A percentile compares a stretch with the other conserved stretches of the same genome.
These are phyloP conservation scores for Alternaria incomplexa DNA, from an alignment of 2,329 filamentous ascomycete genomes.

Conservation along the genomic window DNA sequence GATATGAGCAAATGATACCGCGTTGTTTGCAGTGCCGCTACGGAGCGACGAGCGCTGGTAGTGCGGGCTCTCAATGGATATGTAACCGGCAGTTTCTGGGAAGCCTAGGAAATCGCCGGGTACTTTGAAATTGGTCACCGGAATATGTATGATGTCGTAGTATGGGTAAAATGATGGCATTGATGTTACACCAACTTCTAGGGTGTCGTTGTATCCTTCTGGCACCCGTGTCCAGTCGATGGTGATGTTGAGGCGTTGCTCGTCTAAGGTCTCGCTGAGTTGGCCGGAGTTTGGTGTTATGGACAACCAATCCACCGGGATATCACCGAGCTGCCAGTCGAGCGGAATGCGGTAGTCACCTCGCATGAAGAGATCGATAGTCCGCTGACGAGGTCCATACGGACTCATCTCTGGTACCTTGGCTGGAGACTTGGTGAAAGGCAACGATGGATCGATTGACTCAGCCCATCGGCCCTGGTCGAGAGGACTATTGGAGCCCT, in stretches of 20 bases:
- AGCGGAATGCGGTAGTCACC: constrained; percentile 25
- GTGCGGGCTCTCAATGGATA: constrained; percentile 27
- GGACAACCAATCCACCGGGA: constrained; percentile 20
- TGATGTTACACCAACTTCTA: constrained; percentile 18
- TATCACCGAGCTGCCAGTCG: constrained; percentile 19
- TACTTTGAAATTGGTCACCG: constrained; percentile 15
- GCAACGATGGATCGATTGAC: constrained; percentile 62
- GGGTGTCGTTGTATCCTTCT: constrained; percentile 10
- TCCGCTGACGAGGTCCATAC: constrained; percentile 19
- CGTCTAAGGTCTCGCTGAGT: constrained; percentile 11
- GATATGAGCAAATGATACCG: constrained; percentile 16
- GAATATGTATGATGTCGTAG: constrained; percentile 22
- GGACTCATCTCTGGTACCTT: constrained; percentile 19
- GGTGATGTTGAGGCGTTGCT: constrained; percentile 24
- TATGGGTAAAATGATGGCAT: constrained; percentile 20
- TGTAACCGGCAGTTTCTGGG: constrained; percentile 19
- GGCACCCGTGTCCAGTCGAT: constrained; percentile 25
- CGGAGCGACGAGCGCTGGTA: constrained; percentile 9
- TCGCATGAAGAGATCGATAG: constrained; percentile 23
- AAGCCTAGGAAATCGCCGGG: constrained; percentile 21
- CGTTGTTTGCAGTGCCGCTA: neutral
- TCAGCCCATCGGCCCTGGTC: constrained; percentile 55
- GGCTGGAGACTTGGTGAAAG: constrained; percentile 52
- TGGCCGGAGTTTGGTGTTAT: constrained; percentile 19
- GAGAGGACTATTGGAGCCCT: constrained; percentile 20